Conservation (phyloP, 805 yeast species). For the Scheffersomyces ergatensis region DNA sequence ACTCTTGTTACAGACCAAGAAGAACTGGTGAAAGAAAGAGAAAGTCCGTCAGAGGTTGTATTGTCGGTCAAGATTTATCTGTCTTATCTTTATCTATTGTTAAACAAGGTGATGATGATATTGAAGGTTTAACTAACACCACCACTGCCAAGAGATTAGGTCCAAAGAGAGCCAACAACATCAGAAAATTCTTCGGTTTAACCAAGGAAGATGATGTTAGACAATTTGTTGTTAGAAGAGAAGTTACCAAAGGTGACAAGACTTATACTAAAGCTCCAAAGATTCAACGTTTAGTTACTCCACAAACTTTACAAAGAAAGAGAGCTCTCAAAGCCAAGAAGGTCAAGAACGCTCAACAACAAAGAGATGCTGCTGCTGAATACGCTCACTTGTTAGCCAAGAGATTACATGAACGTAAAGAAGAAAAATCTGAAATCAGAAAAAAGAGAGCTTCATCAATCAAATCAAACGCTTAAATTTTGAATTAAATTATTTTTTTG, state of each 20-base stretch:
- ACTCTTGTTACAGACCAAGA: constrained; percentile 99
- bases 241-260: constrained; percentile 96
- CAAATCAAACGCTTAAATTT: constrained; percentile 68
- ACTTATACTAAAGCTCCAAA: constrained; percentile 99
- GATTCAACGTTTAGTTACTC: constrained; percentile 99
- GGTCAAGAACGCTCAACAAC: constrained; percentile 95
- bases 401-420: constrained; percentile 97
- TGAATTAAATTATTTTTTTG: too few relatives aligned
- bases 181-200: constrained; percentile 99
- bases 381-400: constrained; percentile 98
- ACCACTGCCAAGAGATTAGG: constrained; percentile 99
- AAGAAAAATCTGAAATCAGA: constrained; percentile 96
- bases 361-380: constrained; percentile 99
- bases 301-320: constrained; percentile 99
- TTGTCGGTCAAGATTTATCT: constrained; percentile 95
- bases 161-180: constrained; percentile 99
- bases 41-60: constrained; percentile 99
- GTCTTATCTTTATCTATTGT: constrained; percentile 89
- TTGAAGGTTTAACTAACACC: constrained; percentile 92
- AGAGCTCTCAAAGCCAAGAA: constrained; percentile 92
- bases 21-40: constrained; percentile 99
- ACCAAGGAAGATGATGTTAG: constrained; percentile 91
- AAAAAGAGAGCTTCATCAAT: constrained; percentile 99
- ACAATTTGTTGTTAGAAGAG: constrained; percentile 94
- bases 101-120: constrained; percentile 96